These are phyloP conservation scores for Malassezia dermatis DNA, from an alignment of 1,284 basidiomycete species.

Conservation along the genomic window DNA sequence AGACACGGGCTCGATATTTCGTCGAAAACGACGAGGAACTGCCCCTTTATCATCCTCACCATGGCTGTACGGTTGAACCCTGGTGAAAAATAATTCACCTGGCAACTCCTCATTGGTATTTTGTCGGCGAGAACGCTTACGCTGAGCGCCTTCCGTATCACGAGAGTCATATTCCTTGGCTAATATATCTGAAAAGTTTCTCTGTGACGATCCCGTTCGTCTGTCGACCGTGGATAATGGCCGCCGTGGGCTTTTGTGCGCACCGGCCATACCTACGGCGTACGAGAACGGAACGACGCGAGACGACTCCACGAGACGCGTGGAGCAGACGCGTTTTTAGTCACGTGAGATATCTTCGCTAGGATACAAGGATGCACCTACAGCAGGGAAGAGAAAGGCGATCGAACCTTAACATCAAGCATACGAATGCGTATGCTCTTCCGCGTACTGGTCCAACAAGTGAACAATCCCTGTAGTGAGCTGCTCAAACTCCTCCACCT, in stretches of 20 bases:
- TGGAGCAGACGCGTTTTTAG: background rate
- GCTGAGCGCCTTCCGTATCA: background rate
- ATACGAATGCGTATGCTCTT: slow-evolving; percentile 13
- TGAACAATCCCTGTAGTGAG: slow-evolving; percentile 34
- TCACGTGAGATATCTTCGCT: slow-evolving; percentile 11
- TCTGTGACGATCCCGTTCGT: background rate
- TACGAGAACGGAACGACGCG: background rate
- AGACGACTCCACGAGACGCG: background rate
- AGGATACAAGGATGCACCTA: background rate
- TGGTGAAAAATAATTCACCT: slow-evolving; percentile 6
- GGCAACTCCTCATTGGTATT: slow-evolving; percentile 4
- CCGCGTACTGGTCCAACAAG: slow-evolving; percentile 32
- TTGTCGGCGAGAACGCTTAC: background rate
- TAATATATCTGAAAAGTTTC: slow-evolving; percentile 4
- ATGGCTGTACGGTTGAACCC: background rate
- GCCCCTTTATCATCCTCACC: background rate
- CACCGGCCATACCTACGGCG: slow-evolving; percentile 8
- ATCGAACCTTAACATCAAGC: background rate
- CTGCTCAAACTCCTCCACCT: slow-evolving; percentile 36
- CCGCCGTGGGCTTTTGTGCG: slow-evolving; percentile 10
- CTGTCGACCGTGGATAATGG: background rate
- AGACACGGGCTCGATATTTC: background rate
- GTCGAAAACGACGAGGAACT: background rate
- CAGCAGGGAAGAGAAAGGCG: background rate
- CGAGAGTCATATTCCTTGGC: background rate